Base-by-base conservation (phyloP, 169 alveolate genomes). In the Eimeria necatrix region DNA sequence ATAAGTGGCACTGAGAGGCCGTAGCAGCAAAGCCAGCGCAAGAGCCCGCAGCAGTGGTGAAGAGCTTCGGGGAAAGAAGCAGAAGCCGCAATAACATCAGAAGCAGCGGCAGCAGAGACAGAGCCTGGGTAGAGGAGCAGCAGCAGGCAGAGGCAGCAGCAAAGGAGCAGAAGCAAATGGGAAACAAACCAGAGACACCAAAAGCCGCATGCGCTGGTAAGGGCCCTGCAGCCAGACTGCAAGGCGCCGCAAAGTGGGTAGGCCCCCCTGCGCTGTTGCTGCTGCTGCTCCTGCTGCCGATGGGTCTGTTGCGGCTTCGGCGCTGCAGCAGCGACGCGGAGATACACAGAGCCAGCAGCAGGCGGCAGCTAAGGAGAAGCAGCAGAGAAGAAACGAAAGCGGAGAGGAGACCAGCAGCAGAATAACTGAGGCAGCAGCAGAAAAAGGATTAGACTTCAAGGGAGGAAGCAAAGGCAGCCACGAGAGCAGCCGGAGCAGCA, bases 141-240 rank as follows among this genome's bases (percentile, higher is more conserved):
- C 14, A 9, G 41, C 41, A 32, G 41, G 41, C 41, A 32, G 41
- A 32, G 41, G 41, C 41, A 32, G 41, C 41, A 68, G 80, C 80
- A 12, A 24, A 14, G 4, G 20, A 16, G 24, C 61, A 48, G 26
- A 22, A 14, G 48, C 18, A 14, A 70, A 2, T 0, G n/a, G n/a
- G 59, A 10, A n/a, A 48, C 87, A 8, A 14, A 92, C 95, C 78
- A 92, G 26, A 20, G 92, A 87, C 4, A 91, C 91, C n/a, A 92
- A 85, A 24, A 78, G 68, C 22, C 95, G 90, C 95, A 92, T 92
- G 73, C 95, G 95, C 20, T 81, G 73, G 70, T 74, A 92, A 14
- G 95, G 95, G 56, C 61, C 92, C 73, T 92, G 93, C 85, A 92
- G 84, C 95, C 95, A 92, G 24, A 92, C 95, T 46, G 95, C 91